Percentiles rank a stretch among this genome's conserved stretches.
Evolutionary conservation across 805 yeast species (phyloP).

Genomic region (Saccharomyces eubayanus): DNA sequence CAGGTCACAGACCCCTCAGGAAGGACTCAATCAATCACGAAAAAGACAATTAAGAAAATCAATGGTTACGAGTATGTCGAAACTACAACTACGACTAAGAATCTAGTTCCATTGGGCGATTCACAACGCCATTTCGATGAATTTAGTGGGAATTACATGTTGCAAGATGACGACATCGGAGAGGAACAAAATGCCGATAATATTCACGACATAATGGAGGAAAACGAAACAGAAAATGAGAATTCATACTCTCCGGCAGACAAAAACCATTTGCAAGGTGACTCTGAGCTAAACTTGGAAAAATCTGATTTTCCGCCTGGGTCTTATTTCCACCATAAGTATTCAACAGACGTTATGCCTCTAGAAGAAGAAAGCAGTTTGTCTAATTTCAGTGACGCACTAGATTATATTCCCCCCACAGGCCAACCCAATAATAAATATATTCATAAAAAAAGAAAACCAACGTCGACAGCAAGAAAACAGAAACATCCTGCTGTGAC

Average conservation of each 20-base stretch:
- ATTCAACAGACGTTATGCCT: conserved; percentile 10
- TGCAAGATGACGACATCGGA: conserved; percentile 8
- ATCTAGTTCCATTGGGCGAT: conserved; percentile 17
- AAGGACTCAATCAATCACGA: conserved; percentile 47
- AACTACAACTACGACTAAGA: conserved; percentile 37
- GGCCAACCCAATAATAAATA: not conserved
- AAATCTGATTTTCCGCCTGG: not conserved
- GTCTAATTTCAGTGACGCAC: conserved; percentile 24
- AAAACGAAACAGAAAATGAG: conserved; percentile 21
- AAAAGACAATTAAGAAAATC: conserved; percentile 41
- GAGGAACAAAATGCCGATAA: conserved; percentile 2
- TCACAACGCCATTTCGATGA: conserved; percentile 27
- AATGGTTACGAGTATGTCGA: conserved; percentile 43
- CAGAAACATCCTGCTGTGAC: conserved; percentile 1
- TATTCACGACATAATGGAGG: conserved; percentile 9
- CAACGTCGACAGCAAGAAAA: conserved; percentile 1
- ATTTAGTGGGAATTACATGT: conserved; percentile 22
- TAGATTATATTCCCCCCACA: conserved; percentile 14
- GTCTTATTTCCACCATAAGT: conserved; percentile 6
- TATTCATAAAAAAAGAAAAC: not conserved
- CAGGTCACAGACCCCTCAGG: conserved; percentile 44
- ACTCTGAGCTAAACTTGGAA: not conserved
- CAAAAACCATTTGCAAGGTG: conserved; percentile 2
- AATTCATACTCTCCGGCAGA: conserved; percentile 9
- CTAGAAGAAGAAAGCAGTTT: conserved; percentile 19